phyloP scores from a whole-genome alignment of 257 asterid genomes.

The Nicotiana paniculata region DNA sequence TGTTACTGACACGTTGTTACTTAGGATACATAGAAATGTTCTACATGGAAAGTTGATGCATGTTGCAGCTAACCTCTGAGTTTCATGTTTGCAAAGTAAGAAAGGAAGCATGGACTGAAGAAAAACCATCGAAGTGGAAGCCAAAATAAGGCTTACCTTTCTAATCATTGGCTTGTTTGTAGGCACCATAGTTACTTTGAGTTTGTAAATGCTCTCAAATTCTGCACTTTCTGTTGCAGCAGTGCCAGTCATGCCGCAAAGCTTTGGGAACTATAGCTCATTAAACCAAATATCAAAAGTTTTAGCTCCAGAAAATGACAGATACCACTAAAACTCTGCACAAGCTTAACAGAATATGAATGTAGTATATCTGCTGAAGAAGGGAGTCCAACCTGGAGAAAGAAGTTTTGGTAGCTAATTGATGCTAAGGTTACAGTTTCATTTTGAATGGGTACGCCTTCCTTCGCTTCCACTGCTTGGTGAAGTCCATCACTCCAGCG shows the following conservation, averaged over 20 bases:
- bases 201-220: constrained; percentile 97
- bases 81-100: neutral
- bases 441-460: constrained; percentile 90
- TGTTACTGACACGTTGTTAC: neutral
- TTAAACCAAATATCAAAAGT: constrained; percentile 23
- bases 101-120: neutral
- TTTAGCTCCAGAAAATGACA: constrained; percentile 6
- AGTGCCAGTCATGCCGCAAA: constrained; percentile 99
- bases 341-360: neutral
- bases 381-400: constrained; percentile 74
- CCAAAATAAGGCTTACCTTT: constrained; percentile 48
- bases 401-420: constrained; percentile 98
- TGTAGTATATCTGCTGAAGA: constrained; percentile 11
- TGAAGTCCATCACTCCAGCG: constrained; percentile 99
- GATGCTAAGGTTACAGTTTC: constrained; percentile 97
- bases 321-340: constrained; percentile 2
- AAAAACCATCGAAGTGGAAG: constrained; percentile 9
- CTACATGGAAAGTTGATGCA: constrained; percentile 1
- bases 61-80: neutral
- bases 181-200: constrained; percentile 94
- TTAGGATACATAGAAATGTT: neutral
- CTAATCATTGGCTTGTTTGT: constrained; percentile 98
- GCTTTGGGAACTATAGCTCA: constrained; percentile 84
- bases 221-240: constrained; percentile 98
- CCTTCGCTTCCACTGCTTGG: constrained; percentile 99